A percentile compares a stretch with the other conserved stretches of the same genome.
Conservation (phyloP, 805 yeast species). For the Yarrowia sp. region DNA sequence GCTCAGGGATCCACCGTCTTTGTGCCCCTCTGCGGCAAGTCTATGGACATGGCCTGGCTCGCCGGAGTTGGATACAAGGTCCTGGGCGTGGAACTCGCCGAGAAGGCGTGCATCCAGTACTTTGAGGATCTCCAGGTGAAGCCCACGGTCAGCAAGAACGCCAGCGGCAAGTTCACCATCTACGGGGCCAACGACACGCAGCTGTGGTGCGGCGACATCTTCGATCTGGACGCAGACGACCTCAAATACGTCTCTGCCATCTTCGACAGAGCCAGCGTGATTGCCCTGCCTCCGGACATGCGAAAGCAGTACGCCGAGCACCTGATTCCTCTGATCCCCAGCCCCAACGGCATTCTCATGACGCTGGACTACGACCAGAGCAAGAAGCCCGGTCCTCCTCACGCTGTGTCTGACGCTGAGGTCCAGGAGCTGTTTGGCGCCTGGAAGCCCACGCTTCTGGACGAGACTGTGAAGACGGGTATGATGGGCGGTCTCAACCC, state of each 20-base stretch:
- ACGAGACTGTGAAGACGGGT: neutral
- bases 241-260: conserved; percentile 2
- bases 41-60: conserved; percentile 16
- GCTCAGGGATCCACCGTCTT: conserved; percentile 9
- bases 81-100: conserved; percentile 14
- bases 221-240: conserved; percentile 6
- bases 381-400: conserved; percentile 16
- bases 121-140: conserved; percentile 12
- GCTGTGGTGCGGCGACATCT: conserved; percentile 16
- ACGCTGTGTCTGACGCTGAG: conserved; percentile 14
- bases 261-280: conserved; percentile 14
- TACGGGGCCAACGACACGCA: conserved; percentile 9
- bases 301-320: conserved; percentile 12
- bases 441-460: conserved; percentile 12
- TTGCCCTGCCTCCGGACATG: conserved; percentile 23
- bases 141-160: conserved; percentile 5
- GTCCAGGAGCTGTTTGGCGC: conserved; percentile 17
- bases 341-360: conserved; percentile 1
- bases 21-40: conserved; percentile 19
- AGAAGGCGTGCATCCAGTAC: conserved; percentile 20
- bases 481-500: conserved; percentile 17
- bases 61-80: conserved; percentile 23
- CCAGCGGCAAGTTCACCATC: conserved; percentile 9
- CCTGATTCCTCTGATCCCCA: neutral
- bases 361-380: conserved; percentile 12